Evolutionary conservation across 106 monocot species (phyloP).

Genomic region (Vanilla planifolia): DNA sequence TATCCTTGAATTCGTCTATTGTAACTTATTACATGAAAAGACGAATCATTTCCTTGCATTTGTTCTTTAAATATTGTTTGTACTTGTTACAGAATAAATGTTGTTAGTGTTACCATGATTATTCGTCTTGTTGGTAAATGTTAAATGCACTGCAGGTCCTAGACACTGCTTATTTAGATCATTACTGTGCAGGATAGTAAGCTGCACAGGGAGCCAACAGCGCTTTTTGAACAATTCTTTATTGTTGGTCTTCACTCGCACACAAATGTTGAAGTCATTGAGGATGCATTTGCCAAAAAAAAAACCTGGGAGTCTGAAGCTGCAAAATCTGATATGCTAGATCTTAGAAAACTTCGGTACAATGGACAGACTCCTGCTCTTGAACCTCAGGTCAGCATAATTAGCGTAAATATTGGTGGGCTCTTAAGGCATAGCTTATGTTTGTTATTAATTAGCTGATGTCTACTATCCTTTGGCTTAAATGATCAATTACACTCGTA

Average conservation of each 20-base stretch:
- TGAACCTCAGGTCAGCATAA: slow-evolving; percentile 76
- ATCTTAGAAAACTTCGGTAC: slow-evolving; percentile 65
- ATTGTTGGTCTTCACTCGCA: slow-evolving; percentile 84
- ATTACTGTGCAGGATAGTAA: slow-evolving; percentile 45
- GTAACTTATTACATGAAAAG: too few relatives aligned
- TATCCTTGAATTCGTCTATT: too few relatives aligned
- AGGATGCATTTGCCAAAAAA: slow-evolving; percentile 68
- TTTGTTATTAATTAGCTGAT: background rate
- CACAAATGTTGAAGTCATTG: slow-evolving; percentile 77
- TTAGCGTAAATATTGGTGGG: background rate
- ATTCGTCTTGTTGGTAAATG: too few relatives aligned
- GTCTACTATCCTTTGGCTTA: background rate
- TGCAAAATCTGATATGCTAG: slow-evolving; percentile 59
- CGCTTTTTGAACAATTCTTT: slow-evolving; percentile 88
- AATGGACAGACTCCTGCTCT: slow-evolving; percentile 55
- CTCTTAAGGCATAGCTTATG: background rate
- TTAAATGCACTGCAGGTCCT: too few relatives aligned
- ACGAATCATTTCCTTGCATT: too few relatives aligned
- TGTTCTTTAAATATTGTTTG: too few relatives aligned
- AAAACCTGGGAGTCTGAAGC: slow-evolving; percentile 79
- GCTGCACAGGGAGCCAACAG: slow-evolving; percentile 51
- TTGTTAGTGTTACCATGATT: too few relatives aligned
- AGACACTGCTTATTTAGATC: background rate
- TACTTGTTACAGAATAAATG: too few relatives aligned
- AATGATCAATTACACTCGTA: too few relatives aligned